Evolutionary conservation across 2,329 filamentous ascomycete genomes (phyloP).

Genomic region (Cordyceps farinosa): DNA sequence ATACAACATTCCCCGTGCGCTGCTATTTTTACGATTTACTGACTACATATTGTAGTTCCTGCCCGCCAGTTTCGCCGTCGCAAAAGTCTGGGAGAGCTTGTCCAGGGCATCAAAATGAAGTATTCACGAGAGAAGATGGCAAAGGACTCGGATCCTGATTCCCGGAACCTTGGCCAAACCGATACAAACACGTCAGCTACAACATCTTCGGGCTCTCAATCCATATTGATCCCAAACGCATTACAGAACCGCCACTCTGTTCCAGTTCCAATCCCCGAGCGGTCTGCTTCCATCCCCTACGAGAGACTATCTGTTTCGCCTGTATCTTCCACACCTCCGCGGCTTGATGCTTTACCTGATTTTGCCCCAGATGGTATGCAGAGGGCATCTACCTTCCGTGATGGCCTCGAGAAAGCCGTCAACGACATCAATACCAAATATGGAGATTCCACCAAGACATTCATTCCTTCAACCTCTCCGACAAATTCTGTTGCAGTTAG

Average conservation of each 20-base stretch:
- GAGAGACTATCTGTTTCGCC: background rate
- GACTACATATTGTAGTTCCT: conserved; percentile 6
- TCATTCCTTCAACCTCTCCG: conserved; percentile 9
- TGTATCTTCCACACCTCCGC: conserved; percentile 23
- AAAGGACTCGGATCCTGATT: background rate
- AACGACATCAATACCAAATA: conserved; percentile 30
- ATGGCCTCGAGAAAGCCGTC: conserved; percentile 29
- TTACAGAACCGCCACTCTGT: conserved; percentile 8
- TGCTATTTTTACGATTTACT: conserved; percentile 17
- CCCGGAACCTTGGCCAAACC: background rate
- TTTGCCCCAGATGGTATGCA: conserved; percentile 24
- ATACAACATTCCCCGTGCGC: background rate
- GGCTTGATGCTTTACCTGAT: conserved; percentile 29
- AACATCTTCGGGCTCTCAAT: background rate
- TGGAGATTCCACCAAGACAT: conserved; percentile 18
- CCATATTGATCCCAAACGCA: background rate
- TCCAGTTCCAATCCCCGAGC: conserved; percentile 9
- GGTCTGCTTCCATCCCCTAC: conserved; percentile 5
- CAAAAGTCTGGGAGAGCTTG: conserved; percentile 30
- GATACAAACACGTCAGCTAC: background rate
- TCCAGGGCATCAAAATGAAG: conserved; percentile 28
- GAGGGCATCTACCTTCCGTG: conserved; percentile 29
- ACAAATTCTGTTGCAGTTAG: conserved; percentile 10
- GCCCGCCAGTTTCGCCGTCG: conserved; percentile 22
- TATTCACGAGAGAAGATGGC: conserved; percentile 25